Conservation (phyloP, 768 basidiomycete genomes). For the Mycena epipterygia region DNA sequence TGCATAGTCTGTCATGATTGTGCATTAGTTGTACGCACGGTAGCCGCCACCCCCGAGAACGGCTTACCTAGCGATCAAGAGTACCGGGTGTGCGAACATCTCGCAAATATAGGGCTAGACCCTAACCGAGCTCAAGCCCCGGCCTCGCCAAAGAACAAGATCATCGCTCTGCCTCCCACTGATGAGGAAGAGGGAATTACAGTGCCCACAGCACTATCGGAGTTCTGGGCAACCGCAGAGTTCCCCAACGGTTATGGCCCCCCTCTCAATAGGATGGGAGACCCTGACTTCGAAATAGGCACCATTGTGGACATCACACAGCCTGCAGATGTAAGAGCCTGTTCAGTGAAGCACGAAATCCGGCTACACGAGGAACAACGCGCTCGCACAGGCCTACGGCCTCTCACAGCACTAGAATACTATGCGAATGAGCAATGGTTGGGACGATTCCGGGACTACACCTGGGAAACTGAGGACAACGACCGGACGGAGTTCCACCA, state of each 20-base stretch:
- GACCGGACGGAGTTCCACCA: background rate
- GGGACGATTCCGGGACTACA: background rate
- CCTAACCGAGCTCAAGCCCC: background rate
- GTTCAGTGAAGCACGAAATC: background rate
- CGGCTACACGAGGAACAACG: background rate
- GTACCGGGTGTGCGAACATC: constrained; percentile 4
- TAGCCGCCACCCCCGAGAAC: background rate
- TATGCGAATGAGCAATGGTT: background rate
- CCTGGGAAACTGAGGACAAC: background rate
- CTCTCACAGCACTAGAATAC: background rate
- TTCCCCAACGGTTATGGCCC: no score
- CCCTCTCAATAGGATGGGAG: background rate
- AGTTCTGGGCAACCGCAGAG: no score
- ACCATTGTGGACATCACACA: background rate
- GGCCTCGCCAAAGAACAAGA: no score
- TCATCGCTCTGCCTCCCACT: background rate
- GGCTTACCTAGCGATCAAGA: background rate
- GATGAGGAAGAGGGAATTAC: background rate
- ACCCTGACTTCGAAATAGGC: background rate
- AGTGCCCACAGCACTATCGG: no score
- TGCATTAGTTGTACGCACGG: background rate
- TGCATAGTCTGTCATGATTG: constrained; percentile 2
- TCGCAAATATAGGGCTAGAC: background rate
- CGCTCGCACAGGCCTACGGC: background rate
- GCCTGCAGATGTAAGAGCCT: background rate